Percentiles rank a stretch among this genome's conserved stretches.
Evolutionary conservation across 2,329 filamentous ascomycete species (phyloP).

Genomic region (Penicillium sp.): DNA sequence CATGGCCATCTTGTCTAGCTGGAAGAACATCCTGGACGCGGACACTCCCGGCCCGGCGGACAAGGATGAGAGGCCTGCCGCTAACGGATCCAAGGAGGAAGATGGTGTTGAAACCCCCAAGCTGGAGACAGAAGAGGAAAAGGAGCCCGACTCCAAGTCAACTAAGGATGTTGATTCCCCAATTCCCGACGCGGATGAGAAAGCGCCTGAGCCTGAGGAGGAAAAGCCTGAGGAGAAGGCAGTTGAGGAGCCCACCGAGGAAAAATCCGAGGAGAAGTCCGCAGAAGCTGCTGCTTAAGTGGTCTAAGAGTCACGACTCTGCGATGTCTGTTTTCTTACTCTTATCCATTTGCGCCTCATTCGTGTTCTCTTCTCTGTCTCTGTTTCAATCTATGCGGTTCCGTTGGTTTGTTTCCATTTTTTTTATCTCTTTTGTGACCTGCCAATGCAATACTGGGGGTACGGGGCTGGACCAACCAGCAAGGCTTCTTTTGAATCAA

Average conservation of each 20-base stretch:
- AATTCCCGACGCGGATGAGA: conserved; percentile 40
- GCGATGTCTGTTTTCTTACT: conserved; percentile 4
- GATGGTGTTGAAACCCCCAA: conserved; percentile 32
- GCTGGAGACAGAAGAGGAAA: conserved; percentile 33
- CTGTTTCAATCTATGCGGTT: conserved; percentile 7
- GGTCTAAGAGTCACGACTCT: conserved; percentile 7
- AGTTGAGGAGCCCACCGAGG: conserved; percentile 27
- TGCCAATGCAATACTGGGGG: conserved; percentile 14
- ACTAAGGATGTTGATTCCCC: conserved; percentile 37
- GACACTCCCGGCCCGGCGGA: conserved; percentile 48
- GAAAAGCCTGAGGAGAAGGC: conserved; percentile 22
- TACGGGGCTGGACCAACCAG: conserved; percentile 10
- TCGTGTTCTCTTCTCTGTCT: conserved; percentile 14
- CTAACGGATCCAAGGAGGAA: conserved; percentile 44
- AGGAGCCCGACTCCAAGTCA: conserved; percentile 33
- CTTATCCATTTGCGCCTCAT: conserved; percentile 15
- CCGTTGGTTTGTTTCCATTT: conserved; percentile 4
- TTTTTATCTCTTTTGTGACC: conserved; percentile 4
- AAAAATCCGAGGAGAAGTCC: conserved; percentile 26
- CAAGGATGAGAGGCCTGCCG: conserved; percentile 45
- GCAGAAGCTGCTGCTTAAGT: conserved; percentile 27
- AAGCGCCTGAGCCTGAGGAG: conserved; percentile 30
- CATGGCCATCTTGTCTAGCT: conserved; percentile 74
- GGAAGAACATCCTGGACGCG: conserved; percentile 76
- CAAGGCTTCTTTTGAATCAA: conserved; percentile 12